Evolutionary conservation across 768 basidiomycete species (phyloP).

Genomic region (Calocybe gangraenosa): DNA sequence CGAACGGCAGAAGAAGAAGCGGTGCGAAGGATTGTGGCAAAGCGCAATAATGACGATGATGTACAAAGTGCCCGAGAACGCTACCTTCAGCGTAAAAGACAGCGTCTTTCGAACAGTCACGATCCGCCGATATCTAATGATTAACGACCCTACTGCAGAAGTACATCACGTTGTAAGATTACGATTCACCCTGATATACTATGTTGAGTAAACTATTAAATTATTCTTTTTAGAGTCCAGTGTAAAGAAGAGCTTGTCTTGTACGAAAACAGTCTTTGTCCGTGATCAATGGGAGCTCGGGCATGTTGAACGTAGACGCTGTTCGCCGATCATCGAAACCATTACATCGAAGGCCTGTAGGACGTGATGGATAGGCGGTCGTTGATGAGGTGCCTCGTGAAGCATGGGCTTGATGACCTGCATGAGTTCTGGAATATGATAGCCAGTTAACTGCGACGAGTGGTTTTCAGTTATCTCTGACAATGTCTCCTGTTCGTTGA

Average conservation of each 20-base stretch:
- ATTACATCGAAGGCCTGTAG: slow-evolving; percentile 50
- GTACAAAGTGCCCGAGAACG: slow-evolving; percentile 72
- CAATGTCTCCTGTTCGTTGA: neutral
- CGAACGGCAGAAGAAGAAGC: slow-evolving; percentile 59
- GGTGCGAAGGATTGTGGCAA: slow-evolving; percentile 61
- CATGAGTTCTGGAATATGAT: slow-evolving; percentile 56
- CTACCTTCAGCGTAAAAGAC: slow-evolving; percentile 77
- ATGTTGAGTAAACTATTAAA: neutral
- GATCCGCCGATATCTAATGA: slow-evolving; percentile 14
- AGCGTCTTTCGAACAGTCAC: slow-evolving; percentile 51
- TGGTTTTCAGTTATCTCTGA: slow-evolving; percentile 7
- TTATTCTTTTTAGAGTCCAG: too few relatives aligned
- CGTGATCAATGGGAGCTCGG: slow-evolving; percentile 15
- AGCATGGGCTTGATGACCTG: slow-evolving; percentile 58
- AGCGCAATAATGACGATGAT: slow-evolving; percentile 72
- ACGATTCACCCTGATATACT: slow-evolving; percentile 3
- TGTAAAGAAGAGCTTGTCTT: too few relatives aligned
- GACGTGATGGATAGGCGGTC: slow-evolving; percentile 48
- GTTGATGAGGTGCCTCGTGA: slow-evolving; percentile 40
- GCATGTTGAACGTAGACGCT: slow-evolving; percentile 21
- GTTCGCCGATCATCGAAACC: slow-evolving; percentile 35
- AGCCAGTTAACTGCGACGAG: slow-evolving; percentile 46
- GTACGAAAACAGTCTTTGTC: neutral
- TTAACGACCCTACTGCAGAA: too few relatives aligned
- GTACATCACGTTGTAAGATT: slow-evolving; percentile 2